Percentiles rank a stretch among this genome's conserved stretches.
phyloP scores from a whole-genome alignment of 371 early-diverging fungal species.

The Dinochytrium kinnereticum region DNA sequence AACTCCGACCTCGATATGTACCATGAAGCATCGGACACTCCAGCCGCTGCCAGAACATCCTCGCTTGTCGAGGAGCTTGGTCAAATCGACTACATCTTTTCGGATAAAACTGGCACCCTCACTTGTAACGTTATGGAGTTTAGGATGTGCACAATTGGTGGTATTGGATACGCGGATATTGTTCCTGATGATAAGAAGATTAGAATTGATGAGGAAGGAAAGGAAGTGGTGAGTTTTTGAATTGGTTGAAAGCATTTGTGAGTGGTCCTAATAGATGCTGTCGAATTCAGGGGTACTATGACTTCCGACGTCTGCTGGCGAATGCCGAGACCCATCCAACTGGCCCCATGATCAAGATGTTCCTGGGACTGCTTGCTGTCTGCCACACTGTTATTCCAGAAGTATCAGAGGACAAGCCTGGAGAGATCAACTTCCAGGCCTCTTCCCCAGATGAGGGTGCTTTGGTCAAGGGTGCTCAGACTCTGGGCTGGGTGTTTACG shows the following conservation, averaged over 20 bases:
- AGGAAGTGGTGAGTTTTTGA: slow-evolving; percentile 32
- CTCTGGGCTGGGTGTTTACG: slow-evolving; percentile 78
- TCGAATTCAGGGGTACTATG: slow-evolving; percentile 48
- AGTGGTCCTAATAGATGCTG: neutral
- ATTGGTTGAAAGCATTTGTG: neutral
- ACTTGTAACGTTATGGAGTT: slow-evolving; percentile 94
- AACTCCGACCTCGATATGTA: slow-evolving; percentile 76
- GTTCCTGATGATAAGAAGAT: slow-evolving; percentile 55
- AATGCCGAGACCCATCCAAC: slow-evolving; percentile 37
- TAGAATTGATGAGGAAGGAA: slow-evolving; percentile 42
- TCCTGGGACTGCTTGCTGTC: slow-evolving; percentile 79
- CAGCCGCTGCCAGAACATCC: slow-evolving; percentile 77
- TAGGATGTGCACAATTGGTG: slow-evolving; percentile 72
- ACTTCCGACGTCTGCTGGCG: slow-evolving; percentile 41
- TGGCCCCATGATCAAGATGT: slow-evolving; percentile 49
- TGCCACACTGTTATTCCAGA: slow-evolving; percentile 99
- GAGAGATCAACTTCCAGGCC: slow-evolving; percentile 71
- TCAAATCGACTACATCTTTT: slow-evolving; percentile 92
- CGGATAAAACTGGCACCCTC: slow-evolving; percentile 98
- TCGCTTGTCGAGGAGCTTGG: slow-evolving; percentile 93
- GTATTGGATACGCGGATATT: slow-evolving; percentile 64
- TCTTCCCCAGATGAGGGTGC: slow-evolving; percentile 95
- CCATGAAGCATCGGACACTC: slow-evolving; percentile 66
- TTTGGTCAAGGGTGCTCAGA: slow-evolving; percentile 80
- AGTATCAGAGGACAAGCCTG: slow-evolving; percentile 58